Conservation (phyloP, 176 grass and related monocot species). For the Aegilops longissima region DNA sequence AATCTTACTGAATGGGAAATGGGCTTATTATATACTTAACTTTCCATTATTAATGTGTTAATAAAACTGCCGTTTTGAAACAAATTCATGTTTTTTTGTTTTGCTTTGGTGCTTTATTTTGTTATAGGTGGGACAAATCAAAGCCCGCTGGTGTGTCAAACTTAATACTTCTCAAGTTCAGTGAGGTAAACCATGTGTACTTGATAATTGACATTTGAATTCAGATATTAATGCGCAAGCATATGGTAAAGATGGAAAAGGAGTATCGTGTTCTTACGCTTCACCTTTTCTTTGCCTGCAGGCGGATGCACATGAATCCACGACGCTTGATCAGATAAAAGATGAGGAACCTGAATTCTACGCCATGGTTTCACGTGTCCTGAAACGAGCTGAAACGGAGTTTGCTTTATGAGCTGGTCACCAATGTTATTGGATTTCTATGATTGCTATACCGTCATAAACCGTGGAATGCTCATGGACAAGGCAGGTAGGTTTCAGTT, state of each 20-base stretch:
- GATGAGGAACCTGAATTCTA: slow-evolving; percentile 75
- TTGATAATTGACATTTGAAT: background rate
- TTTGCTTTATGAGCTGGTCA: slow-evolving; percentile 48
- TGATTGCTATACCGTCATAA: background rate
- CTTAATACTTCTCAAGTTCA: slow-evolving; percentile 92
- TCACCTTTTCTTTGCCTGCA: slow-evolving; percentile 27
- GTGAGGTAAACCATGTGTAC: slow-evolving; percentile 45
- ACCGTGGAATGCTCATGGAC: background rate
- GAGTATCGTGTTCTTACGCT: background rate
- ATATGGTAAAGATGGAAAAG: background rate
- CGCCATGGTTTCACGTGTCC: slow-evolving; percentile 50
- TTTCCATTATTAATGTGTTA: slow-evolving; percentile 3
- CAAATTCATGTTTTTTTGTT: background rate
- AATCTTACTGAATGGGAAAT: background rate
- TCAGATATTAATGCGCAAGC: background rate
- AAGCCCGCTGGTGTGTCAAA: slow-evolving; percentile 80
- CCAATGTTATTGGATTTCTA: background rate
- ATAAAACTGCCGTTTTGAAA: background rate
- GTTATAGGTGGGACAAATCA: slow-evolving; percentile 87
- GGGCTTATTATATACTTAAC: background rate
- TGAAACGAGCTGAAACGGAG: slow-evolving; percentile 67
- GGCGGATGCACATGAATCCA: slow-evolving; percentile 83
- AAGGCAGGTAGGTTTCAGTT: background rate
- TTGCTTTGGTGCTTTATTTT: slow-evolving; percentile 21
- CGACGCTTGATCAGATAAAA: slow-evolving; percentile 56